Conservation (phyloP, 2,329 filamentous ascomycete species). For the Trichophyton equinum region DNA sequence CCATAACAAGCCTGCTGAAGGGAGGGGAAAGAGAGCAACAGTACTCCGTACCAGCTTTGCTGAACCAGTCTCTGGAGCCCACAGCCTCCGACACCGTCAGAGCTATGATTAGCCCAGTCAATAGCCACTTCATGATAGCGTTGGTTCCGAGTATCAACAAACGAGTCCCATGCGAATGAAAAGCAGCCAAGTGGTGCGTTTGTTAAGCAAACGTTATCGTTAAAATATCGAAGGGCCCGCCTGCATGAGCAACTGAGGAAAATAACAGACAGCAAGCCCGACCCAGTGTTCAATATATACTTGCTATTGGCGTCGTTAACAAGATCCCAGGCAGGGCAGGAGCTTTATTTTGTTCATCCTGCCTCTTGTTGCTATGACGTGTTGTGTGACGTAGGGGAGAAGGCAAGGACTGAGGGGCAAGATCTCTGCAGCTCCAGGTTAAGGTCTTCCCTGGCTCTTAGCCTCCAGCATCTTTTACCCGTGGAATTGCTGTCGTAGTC, state of each 20-base stretch:
- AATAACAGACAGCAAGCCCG: background rate
- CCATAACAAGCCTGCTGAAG: background rate
- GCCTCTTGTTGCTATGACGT: conserved; percentile 8
- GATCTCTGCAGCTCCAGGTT: background rate
- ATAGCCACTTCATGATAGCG: conserved; percentile 61
- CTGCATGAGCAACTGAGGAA: background rate
- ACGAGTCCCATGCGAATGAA: background rate
- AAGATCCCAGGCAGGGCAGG: background rate
- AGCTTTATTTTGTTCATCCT: background rate
- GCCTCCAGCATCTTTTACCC: background rate
- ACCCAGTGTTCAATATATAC: background rate
- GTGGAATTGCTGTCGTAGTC: background rate
- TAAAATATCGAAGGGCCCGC: background rate
- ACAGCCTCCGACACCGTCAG: conserved; percentile 56
- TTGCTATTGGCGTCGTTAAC: background rate
- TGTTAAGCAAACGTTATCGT: background rate
- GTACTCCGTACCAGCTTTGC: conserved; percentile 55
- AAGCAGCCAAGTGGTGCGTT: background rate
- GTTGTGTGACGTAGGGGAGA: conserved; percentile 11
- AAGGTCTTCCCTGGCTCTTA: background rate
- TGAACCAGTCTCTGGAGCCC: conserved; percentile 70
- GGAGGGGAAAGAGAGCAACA: background rate
- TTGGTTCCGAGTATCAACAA: background rate
- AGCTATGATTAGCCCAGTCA: conserved; percentile 56
- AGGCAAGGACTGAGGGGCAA: background rate